Conservation (phyloP, 805 yeast species). For the Metschnikowia koreensis region DNA sequence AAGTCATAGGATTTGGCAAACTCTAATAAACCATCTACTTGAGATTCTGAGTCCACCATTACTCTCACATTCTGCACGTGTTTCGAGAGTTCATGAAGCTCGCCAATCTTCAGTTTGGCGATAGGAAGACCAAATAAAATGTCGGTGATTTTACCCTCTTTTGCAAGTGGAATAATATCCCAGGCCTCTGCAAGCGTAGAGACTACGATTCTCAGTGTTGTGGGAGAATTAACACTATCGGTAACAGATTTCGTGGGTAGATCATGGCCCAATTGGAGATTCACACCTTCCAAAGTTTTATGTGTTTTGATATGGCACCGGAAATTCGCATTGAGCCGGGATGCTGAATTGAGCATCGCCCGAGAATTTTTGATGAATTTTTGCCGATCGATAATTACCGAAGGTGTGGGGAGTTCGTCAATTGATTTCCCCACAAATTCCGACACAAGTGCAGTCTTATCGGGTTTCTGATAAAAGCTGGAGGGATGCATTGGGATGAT, state of each 20-base stretch:
- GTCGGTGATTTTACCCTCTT: conserved; percentile 36
- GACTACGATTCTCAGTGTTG: conserved; percentile 55
- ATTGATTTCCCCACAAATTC: conserved; percentile 42
- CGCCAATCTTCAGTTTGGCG: conserved; percentile 47
- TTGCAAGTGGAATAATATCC: conserved; percentile 42
- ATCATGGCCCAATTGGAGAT: conserved; percentile 46
- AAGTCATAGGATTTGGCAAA: conserved; percentile 26
- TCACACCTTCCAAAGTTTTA: conserved; percentile 60
- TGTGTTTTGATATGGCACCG: conserved; percentile 79
- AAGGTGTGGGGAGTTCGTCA: conserved; percentile 57
- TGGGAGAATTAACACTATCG: conserved; percentile 27
- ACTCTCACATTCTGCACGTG: conserved; percentile 47
- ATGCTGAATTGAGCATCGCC: conserved; percentile 48
- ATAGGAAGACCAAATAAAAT: conserved; percentile 41
- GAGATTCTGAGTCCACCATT: conserved; percentile 61
- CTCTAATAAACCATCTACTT: conserved; percentile 46
- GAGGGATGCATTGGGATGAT: conserved; percentile 3
- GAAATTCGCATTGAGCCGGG: conserved; percentile 42
- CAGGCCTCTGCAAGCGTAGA: conserved; percentile 71
- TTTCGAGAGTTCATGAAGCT: conserved; percentile 43
- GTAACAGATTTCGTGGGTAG: not conserved
- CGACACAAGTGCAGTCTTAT: conserved; percentile 21
- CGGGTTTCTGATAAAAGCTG: conserved; percentile 18
- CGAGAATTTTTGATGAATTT: conserved; percentile 45
- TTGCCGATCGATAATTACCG: conserved; percentile 47